phyloP scores from a whole-genome alignment of 768 basidiomycete species.

The Brasilioporus rufonigricans region DNA sequence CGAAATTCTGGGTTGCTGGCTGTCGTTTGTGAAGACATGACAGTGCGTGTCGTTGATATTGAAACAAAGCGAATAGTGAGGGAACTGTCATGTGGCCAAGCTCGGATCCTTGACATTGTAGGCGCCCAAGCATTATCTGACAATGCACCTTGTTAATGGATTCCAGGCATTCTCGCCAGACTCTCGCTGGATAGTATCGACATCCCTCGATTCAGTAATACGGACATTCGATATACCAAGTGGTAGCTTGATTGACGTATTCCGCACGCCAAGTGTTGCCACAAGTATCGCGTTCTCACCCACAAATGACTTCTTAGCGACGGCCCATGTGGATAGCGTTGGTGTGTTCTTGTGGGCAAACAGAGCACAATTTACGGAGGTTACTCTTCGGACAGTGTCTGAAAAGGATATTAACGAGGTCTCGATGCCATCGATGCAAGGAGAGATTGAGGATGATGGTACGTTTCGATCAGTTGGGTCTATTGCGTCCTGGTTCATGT shows the following conservation, averaged over 20 bases:
- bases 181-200: constrained; percentile 88
- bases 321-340: constrained; percentile 90
- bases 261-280: constrained; percentile 82
- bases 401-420: constrained; percentile 74
- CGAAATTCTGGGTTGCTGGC: constrained; percentile 84
- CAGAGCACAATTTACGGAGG: constrained; percentile 87
- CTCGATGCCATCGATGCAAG: constrained; percentile 82
- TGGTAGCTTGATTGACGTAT: constrained; percentile 88
- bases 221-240: constrained; percentile 96
- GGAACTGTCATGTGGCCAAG: constrained; percentile 73
- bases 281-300: constrained; percentile 93
- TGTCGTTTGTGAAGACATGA: constrained; percentile 80
- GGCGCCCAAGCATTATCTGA: constrained; percentile 25
- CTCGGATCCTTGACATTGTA: constrained; percentile 87
- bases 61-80: constrained; percentile 87
- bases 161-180: constrained; percentile 89
- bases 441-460: constrained; percentile 79
- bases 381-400: constrained; percentile 74
- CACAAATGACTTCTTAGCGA: constrained; percentile 93
- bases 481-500: constrained; percentile 5
- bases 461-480: constrained; percentile 12
- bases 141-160: constrained; percentile 1
- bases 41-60: constrained; percentile 84
- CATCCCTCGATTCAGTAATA: constrained; percentile 88
- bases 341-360: constrained; percentile 99